Conservation (phyloP, 1,284 basidiomycete genomes). For the Melampsora americana region DNA sequence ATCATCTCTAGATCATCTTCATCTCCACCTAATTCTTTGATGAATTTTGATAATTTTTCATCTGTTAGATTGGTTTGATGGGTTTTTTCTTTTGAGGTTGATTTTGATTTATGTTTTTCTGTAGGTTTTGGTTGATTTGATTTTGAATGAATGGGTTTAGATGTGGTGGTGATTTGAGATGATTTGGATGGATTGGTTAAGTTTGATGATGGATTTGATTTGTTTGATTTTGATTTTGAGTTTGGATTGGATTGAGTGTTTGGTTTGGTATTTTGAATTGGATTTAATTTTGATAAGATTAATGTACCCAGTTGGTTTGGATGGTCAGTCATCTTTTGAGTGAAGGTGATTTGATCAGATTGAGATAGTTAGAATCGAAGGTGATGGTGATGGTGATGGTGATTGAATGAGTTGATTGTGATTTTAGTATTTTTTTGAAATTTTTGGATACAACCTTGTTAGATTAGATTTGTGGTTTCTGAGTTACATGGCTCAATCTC, state of each 20-base stretch:
- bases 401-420: too few species aligned
- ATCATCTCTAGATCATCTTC: too few species aligned
- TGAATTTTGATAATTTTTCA: too few species aligned
- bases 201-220: background rate
- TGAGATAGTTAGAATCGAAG: too few species aligned
- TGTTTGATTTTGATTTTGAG: background rate
- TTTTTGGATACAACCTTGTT: too few species aligned
- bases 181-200: background rate
- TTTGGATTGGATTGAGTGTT: background rate
- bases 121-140: background rate
- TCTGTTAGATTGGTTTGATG: background rate
- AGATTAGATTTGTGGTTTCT: too few species aligned
- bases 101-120: background rate
- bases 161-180: background rate
- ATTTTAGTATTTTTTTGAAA: too few species aligned
- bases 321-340: too few species aligned
- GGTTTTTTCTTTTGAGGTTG: background rate
- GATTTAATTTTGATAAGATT: background rate
- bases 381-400: too few species aligned
- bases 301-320: background rate
- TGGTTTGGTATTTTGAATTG: background rate
- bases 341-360: too few species aligned
- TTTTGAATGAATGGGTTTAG: background rate
- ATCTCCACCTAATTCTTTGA: too few species aligned
- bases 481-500: too few species aligned